These are phyloP conservation scores for Aspergillus ustus DNA, from an alignment of 2,329 filamentous ascomycete species.

Conservation along the genomic window DNA sequence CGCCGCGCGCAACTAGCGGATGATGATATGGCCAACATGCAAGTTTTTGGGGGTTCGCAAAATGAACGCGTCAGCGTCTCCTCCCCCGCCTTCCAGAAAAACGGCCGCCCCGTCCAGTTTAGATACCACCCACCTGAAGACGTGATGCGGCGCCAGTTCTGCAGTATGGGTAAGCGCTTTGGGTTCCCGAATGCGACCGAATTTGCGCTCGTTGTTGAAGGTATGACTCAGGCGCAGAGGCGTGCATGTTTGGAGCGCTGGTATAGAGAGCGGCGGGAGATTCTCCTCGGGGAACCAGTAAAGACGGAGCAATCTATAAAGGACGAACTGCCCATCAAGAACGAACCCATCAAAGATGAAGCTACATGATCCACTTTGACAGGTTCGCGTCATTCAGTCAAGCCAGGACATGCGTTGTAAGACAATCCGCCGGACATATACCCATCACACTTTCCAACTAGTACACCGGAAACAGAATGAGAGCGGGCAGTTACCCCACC, in stretches of 20 bases:
- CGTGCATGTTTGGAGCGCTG: constrained; percentile 79
- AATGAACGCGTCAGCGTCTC: constrained; percentile 21
- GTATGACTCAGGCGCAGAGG: constrained; percentile 83
- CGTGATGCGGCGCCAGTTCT: constrained; percentile 82
- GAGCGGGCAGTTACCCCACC: neutral
- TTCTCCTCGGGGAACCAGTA: constrained; percentile 26
- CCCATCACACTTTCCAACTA: neutral
- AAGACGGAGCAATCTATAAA: neutral
- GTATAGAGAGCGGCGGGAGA: constrained; percentile 69
- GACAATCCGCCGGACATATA: neutral
- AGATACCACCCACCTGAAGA: constrained; percentile 74
- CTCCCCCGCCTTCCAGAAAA: constrained; percentile 25
- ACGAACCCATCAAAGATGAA: neutral
- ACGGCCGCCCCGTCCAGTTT: constrained; percentile 55
- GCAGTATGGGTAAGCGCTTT: constrained; percentile 81
- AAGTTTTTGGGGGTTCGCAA: constrained; percentile 39
- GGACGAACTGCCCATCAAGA: neutral
- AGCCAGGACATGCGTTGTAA: neutral
- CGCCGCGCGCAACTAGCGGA: constrained; percentile 66
- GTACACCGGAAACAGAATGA: neutral
- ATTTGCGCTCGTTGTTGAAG: constrained; percentile 88
- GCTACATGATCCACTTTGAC: neutral
- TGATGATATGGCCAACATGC: constrained; percentile 35
- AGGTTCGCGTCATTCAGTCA: neutral
- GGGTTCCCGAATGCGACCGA: constrained; percentile 77